Evolutionary conservation across 2,329 filamentous ascomycete species (phyloP), one percentile per base, ranked within the genome.

Genomic region (Trichoderma polysporum): DNA sequence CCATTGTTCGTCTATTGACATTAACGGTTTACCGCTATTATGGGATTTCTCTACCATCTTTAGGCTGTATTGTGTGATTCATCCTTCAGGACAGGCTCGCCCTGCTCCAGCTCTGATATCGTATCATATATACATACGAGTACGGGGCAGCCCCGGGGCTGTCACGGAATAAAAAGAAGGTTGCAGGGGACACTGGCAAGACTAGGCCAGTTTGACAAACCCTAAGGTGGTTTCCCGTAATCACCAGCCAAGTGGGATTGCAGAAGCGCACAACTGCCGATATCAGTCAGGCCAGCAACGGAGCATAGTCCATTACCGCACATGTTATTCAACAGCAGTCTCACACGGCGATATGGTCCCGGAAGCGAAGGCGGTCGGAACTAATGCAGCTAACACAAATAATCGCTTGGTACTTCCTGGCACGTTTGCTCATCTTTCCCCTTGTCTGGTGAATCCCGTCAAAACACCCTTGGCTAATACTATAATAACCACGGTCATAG

Each of bases 191-290:
- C 6, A 29, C 1, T 7, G 37, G 17, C 9, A 41, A 31, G 25
- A 12, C 25, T 22, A 47, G 22, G n/a, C 22, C 22, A 31, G 37
- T n/a, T 17, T 15, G 47, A 35, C 59, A 35, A 47, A 17, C n/a
- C 1, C 13, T 53, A 41, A 39, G 25, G 33, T 35, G n/a, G 29
- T 60, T 50, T 60, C 29, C 19, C 31, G 19, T 47, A 17, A 17
- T 33, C 19, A 49, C 29, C 41, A 61, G 22, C 59, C 35, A 17
- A 41, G 47, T 10, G n/a, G 59, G 13, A 39, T 22, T 41, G n/a
- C 35, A 45, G 47, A 41, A 41, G 58, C 25, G n/a, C 12, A 53
- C 59, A 63, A 53, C 47, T 63, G 59, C 59, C 59, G 59, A 53
- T 54, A 31, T 31, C 27, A 63, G 22, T 45, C 41, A 45, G 59